Base-by-base conservation (phyloP, 345 rosid genomes). In the Linum tenue region DNA sequence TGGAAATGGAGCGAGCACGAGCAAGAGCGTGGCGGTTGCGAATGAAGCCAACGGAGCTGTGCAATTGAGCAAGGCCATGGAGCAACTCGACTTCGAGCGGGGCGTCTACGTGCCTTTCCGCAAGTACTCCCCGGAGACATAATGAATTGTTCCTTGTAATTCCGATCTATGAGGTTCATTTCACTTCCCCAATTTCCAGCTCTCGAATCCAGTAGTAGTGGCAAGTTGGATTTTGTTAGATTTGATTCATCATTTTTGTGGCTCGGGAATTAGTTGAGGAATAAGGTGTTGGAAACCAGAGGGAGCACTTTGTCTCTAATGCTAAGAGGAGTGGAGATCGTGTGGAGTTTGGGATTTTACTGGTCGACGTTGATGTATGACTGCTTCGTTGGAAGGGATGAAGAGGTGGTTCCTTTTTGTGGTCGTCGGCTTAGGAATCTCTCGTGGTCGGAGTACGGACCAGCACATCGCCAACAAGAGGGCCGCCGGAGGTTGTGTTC, bases 51-150 rank as follows among this genome's bases (percentile, higher is more conserved):
- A 63, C 7, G 53, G 9, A 40, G 68, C 59, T 16, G 31, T 59
- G 57, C 60, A 39, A 31, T 9, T 57, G 1, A 65, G 40, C 42
- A 78, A 68, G 50, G 97, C 97, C 63, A 59, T 92, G 85, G 97
- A 92, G 56, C 89, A 70, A 79, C 88, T 92, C 11, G 98, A 92
- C 77, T 84, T 92, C 73, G 98, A 92, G 73, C 88, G 98, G 69
- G 97, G 98, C 68, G 98, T 92, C 39, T 92, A 97, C 74, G 78
- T 89, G 65, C 97, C 98, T 0, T 92, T 92, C 80, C 86, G 98
- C 85, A 92, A 92, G 86, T 92, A 92, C 76, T 68, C 97, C 65
- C 97, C 97, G 51, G 92, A 87, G 76, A 86, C 86, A 55, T 92
- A 89, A 8, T 58, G 35, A 7, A 36, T 22, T 59, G 62, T 5